These are phyloP conservation scores for Hymenoscyphus occultus DNA, from an alignment of 2,329 filamentous ascomycete genomes.

Conservation along the genomic window DNA sequence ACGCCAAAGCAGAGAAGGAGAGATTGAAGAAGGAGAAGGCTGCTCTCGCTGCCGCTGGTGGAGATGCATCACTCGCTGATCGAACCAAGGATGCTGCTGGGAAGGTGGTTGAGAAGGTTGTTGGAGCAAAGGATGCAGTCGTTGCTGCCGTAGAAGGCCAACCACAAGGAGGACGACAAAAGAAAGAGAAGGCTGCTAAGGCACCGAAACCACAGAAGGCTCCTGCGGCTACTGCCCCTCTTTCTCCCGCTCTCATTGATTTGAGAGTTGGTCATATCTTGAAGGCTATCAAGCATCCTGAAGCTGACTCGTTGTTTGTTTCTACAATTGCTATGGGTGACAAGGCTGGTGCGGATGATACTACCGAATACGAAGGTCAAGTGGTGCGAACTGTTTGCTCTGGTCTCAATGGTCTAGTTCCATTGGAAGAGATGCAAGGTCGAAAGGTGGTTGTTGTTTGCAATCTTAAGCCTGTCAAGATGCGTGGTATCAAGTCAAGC, in stretches of 20 bases:
- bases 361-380: conserved; percentile 85
- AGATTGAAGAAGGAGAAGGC: conserved; percentile 95
- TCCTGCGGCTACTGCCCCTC: conserved; percentile 66
- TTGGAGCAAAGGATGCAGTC: conserved; percentile 38
- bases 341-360: conserved; percentile 80
- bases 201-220: conserved; percentile 71
- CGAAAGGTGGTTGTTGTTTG: conserved; percentile 94
- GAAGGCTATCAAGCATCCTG: conserved; percentile 91
- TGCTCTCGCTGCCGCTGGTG: conserved; percentile 53
- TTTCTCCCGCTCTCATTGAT: conserved; percentile 85
- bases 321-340: conserved; percentile 95
- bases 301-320: conserved; percentile 93
- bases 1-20: conserved; percentile 95
- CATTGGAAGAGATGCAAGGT: conserved; percentile 93
- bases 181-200: conserved; percentile 85
- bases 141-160: conserved; percentile 37
- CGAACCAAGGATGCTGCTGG: conserved; percentile 29
- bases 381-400: conserved; percentile 95
- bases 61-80: conserved; percentile 52
- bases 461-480: conserved; percentile 98
- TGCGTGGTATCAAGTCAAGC: conserved; percentile 79
- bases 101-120: conserved; percentile 40
- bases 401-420: conserved; percentile 87
- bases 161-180: conserved; percentile 44
- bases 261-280: conserved; percentile 96